Percentiles rank a stretch among this genome's conserved stretches.
Conservation (phyloP, 345 rosid species). For the Syzygium jambos region DNA sequence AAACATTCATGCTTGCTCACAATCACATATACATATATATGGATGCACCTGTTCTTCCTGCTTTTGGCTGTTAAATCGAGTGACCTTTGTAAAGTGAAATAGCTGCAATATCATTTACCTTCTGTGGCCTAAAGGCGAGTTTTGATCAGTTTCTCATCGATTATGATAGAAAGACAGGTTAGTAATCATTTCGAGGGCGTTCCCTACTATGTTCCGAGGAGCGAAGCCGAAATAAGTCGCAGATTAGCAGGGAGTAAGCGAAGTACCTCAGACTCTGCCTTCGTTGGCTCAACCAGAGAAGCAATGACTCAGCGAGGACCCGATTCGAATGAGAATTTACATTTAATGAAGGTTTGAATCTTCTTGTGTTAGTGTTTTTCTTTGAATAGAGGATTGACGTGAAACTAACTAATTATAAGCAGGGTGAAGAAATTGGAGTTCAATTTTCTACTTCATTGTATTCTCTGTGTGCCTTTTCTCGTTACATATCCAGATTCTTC, state of each 20-base stretch:
- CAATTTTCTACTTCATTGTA: neutral
- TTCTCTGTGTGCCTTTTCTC: neutral
- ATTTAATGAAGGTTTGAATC: slow-evolving; percentile 57
- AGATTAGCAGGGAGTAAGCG: slow-evolving; percentile 64
- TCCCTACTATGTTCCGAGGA: slow-evolving; percentile 67
- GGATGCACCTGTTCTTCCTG: neutral
- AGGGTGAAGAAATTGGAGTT: neutral
- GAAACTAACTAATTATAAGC: neutral
- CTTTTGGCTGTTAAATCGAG: neutral
- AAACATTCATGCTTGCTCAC: neutral
- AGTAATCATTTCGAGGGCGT: slow-evolving; percentile 78
- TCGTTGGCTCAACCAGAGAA: slow-evolving; percentile 29
- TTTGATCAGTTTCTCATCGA: slow-evolving; percentile 22
- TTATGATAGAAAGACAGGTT: slow-evolving; percentile 46
- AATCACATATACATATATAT: neutral
- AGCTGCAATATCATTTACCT: neutral
- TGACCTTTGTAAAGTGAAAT: neutral
- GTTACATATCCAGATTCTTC: slow-evolving; percentile 39
- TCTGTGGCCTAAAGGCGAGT: neutral
- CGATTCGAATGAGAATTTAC: slow-evolving; percentile 65
- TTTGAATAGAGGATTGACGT: neutral
- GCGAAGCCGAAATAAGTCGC: slow-evolving; percentile 59
- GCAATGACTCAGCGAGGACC: slow-evolving; percentile 26
- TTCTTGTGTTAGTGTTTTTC: neutral
- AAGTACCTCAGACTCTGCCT: slow-evolving; percentile 63